phyloP scores from a whole-genome alignment of 345 rosid species.

The Gossypioides kirkii region DNA sequence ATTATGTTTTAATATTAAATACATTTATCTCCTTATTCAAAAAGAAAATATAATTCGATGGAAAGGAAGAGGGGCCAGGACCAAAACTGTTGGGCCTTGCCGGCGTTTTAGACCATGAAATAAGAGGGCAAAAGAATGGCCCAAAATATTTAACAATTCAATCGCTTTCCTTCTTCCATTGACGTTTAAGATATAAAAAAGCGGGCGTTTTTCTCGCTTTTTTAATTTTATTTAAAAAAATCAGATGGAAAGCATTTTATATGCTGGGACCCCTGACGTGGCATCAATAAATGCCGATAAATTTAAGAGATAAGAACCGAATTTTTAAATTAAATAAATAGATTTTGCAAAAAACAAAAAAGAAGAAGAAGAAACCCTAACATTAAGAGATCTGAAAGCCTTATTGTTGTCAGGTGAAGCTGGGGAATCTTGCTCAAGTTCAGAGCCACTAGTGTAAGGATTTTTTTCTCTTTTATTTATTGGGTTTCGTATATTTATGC shows the following conservation, averaged over 20 bases:
- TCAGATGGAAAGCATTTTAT: neutral
- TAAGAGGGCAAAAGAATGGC: neutral
- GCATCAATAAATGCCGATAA: neutral
- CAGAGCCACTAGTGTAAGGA: conserved; percentile 8
- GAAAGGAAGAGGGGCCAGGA: neutral
- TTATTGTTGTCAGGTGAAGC: conserved; percentile 10
- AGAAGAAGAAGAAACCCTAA: neutral
- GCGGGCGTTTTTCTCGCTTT: neutral
- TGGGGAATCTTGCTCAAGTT: conserved; percentile 5
- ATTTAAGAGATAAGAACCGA: neutral
- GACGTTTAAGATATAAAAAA: neutral
- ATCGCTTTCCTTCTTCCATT: neutral
- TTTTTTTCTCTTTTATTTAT: neutral
- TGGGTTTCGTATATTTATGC: neutral
- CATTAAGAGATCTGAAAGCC: conserved; percentile 14
- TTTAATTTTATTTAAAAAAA: neutral
- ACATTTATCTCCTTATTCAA: no score
- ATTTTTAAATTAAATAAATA: neutral
- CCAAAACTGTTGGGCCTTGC: neutral
- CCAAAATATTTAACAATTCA: neutral
- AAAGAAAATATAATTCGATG: no score
- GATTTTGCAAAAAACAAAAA: neutral
- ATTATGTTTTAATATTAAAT: no score
- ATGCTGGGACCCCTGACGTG: conserved; percentile 2
- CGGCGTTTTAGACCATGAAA: neutral